Base-by-base conservation (phyloP, 2,329 filamentous ascomycete genomes). In the Neonectria magnoliae region DNA sequence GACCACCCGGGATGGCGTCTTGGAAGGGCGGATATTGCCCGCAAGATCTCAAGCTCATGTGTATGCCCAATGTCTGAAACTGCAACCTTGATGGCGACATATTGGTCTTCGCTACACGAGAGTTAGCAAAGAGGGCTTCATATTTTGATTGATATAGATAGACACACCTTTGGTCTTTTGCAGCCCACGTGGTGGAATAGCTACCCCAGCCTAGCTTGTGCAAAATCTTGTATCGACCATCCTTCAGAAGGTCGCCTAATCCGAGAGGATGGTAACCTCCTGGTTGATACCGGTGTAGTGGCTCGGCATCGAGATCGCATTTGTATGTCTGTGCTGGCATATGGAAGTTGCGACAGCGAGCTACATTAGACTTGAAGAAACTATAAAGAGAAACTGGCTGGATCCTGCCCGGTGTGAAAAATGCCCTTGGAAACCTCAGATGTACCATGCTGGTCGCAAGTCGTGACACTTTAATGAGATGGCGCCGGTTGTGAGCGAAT, bases 121-220 rank as follows among this genome's bases (percentile, higher is more conserved):
- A 50, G 6, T 59, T 18, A 62, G 52, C 14, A 47, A 53, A 45
- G 45, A 29, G 20, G 18, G 8, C 27, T 31, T 41, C 38, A 20
- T 51, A 57, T 54, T 27, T 20, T 53, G 22, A 16, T 5, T 20
- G 9, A 20, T 22, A 45, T 45, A 45, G 42, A 59, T n/a, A 42
- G 16, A 36, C 52, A 29, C 62, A 70, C 65, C 48, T 42, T 31
- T 64, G 48, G 18, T 83, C 80, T 38, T 73, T 72, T 31, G 77
- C 81, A 36, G 83, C 77, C 83, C 81, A 84, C 20, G 82, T 80
- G 3, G 82, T 85, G 1, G 80, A 81, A 65, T 73, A 82, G 10
- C 78, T 75, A 41, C 82, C 81, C 67, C 73, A 81, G 31, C 81
- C 81, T 54, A 84, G 68, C 66, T 84, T 84, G 50, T 82, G 77